Evolutionary conservation across 345 rosid species (phyloP).

Genomic region (Gynandropsis gynandra): DNA sequence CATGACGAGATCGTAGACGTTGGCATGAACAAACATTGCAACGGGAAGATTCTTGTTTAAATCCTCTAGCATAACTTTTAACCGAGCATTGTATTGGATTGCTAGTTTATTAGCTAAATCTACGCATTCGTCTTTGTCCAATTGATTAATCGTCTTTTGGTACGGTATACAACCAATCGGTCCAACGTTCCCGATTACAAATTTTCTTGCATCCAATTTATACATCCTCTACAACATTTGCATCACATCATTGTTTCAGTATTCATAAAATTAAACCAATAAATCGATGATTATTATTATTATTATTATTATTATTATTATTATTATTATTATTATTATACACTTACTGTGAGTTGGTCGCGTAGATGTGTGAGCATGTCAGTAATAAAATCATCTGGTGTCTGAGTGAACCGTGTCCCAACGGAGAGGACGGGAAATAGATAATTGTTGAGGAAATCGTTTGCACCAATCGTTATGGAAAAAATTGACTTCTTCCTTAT

Average conservation of each 20-base stretch:
- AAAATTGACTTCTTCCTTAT: conserved; percentile 55
- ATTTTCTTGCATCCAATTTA: conserved; percentile 56
- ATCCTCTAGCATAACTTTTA: conserved; percentile 38
- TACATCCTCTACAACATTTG: conserved; percentile 47
- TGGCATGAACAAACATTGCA: conserved; percentile 45
- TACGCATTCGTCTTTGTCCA: conserved; percentile 38
- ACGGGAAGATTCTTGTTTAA: conserved; percentile 36
- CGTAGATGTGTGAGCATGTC: conserved; percentile 48
- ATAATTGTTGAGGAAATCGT: conserved; percentile 72
- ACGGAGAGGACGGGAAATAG: conserved; percentile 48
- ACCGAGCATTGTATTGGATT: conserved; percentile 38
- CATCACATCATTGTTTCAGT: background rate
- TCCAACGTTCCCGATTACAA: conserved; percentile 56
- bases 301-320: too few species aligned
- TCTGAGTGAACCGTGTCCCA: conserved; percentile 30
- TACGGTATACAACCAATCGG: conserved; percentile 84
- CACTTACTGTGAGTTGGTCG: conserved; percentile 52
- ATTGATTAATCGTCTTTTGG: conserved; percentile 45
- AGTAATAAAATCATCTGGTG: conserved; percentile 47
- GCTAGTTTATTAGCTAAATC: conserved; percentile 54
- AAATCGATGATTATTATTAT: too few species aligned
- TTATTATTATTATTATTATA: too few species aligned
- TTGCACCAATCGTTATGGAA: conserved; percentile 62
- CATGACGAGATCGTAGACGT: conserved; percentile 44
- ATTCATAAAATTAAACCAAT: too few species aligned